These are phyloP conservation scores for Aristolochia contorta DNA, from an alignment of 164 flowering plant species.

Conservation along the genomic window DNA sequence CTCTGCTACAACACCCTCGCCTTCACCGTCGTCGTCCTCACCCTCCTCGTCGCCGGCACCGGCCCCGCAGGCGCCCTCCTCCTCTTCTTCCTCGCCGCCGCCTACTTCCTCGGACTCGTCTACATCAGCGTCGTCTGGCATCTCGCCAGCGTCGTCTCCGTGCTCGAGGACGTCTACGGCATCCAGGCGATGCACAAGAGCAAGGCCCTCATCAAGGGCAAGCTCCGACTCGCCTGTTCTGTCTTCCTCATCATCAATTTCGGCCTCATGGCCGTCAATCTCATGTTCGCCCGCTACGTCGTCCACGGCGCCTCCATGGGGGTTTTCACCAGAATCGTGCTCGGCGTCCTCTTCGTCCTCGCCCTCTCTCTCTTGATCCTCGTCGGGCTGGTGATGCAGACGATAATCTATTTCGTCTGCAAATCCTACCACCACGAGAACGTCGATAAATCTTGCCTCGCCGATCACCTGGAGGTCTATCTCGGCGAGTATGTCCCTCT, in stretches of 20 bases:
- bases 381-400: constrained; percentile 29
- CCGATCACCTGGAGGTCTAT: constrained; percentile 49
- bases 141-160: constrained; percentile 54
- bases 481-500: constrained; percentile 48
- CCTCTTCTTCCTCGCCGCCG: constrained; percentile 9
- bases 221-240: constrained; percentile 14
- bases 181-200: constrained; percentile 50
- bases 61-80: not conserved
- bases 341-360: constrained; percentile 16
- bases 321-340: constrained; percentile 4
- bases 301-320: constrained; percentile 13
- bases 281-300: constrained; percentile 23
- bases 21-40: constrained; percentile 6
- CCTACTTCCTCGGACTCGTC: constrained; percentile 30
- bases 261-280: not conserved
- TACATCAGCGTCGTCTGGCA: constrained; percentile 48
- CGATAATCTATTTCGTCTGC: constrained; percentile 45
- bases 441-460: constrained; percentile 40
- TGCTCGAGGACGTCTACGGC: constrained; percentile 47
- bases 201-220: constrained; percentile 44
- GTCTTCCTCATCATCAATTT: constrained; percentile 21
- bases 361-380: constrained; percentile 20
- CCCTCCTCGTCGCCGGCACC: not conserved
- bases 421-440: constrained; percentile 51
- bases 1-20: constrained; percentile 24